Evolutionary conservation across 768 basidiomycete species (phyloP).

Genomic region (Termitomyces sp.): DNA sequence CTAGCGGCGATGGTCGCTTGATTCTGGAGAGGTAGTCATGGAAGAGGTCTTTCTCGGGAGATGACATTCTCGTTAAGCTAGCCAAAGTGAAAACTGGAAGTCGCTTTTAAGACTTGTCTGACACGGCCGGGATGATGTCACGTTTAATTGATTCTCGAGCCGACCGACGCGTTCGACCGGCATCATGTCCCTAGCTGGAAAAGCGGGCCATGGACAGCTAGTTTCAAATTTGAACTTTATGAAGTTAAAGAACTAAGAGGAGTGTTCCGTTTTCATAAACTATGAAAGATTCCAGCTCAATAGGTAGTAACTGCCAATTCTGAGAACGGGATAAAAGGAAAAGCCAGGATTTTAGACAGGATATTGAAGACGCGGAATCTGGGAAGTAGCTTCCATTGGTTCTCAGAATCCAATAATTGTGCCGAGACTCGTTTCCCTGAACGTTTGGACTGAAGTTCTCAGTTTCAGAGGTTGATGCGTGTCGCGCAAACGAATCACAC

Average conservation of each 20-base stretch:
- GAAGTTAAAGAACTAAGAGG: neutral
- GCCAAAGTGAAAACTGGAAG: neutral
- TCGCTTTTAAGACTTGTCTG: constrained; percentile 1
- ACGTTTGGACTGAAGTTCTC: neutral
- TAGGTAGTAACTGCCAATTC: neutral
- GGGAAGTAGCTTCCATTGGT: neutral
- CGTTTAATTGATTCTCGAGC: neutral
- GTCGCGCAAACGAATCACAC: neutral
- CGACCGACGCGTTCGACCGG: neutral
- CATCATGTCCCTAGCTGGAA: neutral
- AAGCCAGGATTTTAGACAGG: neutral
- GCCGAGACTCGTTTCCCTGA: no score
- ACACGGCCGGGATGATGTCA: constrained; percentile 1
- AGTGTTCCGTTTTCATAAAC: neutral
- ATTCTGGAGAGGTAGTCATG: constrained; percentile 9
- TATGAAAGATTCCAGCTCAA: neutral
- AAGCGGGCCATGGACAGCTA: neutral
- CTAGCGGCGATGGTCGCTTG: constrained; percentile 10
- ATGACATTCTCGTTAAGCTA: neutral
- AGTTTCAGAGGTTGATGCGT: neutral
- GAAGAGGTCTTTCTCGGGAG: neutral
- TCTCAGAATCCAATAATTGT: neutral
- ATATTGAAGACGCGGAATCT: neutral
- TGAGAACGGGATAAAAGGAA: neutral
- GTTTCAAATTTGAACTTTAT: neutral